These are phyloP conservation scores for Candida nanaspora DNA, from an alignment of 805 yeast species.

Conservation along the genomic window DNA sequence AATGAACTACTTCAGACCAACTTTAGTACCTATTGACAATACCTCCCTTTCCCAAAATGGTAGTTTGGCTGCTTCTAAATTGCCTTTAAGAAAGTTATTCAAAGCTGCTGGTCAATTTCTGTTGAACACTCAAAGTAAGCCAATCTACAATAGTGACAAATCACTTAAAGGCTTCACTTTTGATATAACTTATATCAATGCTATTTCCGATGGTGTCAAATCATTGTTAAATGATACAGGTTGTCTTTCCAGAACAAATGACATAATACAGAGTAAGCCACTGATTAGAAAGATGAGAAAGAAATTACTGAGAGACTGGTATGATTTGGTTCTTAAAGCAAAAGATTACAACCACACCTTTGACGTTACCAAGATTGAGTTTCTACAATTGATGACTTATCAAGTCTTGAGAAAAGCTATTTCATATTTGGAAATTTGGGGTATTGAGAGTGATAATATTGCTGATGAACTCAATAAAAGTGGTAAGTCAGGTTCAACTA, in stretches of 20 bases:
- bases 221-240: slow-evolving; percentile 56
- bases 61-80: slow-evolving; percentile 32
- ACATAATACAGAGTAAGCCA: slow-evolving; percentile 57
- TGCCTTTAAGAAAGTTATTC: slow-evolving; percentile 49
- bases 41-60: slow-evolving; percentile 12
- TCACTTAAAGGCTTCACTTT: slow-evolving; percentile 40
- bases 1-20: slow-evolving; percentile 61
- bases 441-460: slow-evolving; percentile 47
- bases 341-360: slow-evolving; percentile 65
- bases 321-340: slow-evolving; percentile 67
- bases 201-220: slow-evolving; percentile 69
- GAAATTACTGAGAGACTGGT: slow-evolving; percentile 72
- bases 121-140: slow-evolving; percentile 52
- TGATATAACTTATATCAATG: slow-evolving; percentile 50
- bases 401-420: slow-evolving; percentile 63
- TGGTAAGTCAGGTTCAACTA: not conserved
- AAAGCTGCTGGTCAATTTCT: slow-evolving; percentile 61
- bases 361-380: slow-evolving; percentile 49
- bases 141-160: slow-evolving; percentile 24
- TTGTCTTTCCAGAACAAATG: slow-evolving; percentile 69
- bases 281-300: slow-evolving; percentile 59
- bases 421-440: slow-evolving; percentile 66
- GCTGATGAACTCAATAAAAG: slow-evolving; percentile 20
- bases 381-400: slow-evolving; percentile 54
- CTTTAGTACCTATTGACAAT: slow-evolving; percentile 17